A percentile compares a stretch with the other conserved stretches of the same genome.
Evolutionary conservation across 768 basidiomycete genomes (phyloP).

Genomic region (Tricholoma sp.): DNA sequence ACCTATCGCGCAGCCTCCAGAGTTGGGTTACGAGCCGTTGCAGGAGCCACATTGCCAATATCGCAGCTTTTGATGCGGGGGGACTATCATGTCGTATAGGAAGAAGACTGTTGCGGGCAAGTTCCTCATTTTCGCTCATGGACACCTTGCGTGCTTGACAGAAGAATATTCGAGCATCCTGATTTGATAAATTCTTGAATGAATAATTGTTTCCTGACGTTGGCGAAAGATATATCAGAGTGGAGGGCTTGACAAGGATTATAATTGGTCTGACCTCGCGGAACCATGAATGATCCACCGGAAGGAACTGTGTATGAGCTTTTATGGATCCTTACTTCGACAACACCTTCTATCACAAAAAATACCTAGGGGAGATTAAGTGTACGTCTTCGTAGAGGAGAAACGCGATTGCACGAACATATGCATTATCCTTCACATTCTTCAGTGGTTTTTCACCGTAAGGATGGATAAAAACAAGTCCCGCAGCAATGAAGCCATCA

Average conservation of each 20-base stretch:
- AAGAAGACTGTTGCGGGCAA: constrained; percentile 1
- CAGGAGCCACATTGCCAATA: constrained; percentile 15
- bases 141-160: constrained; percentile 68
- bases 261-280: constrained; percentile 57
- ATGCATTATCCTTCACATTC: constrained; percentile 89
- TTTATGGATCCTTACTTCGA: constrained; percentile 79
- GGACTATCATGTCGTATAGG: constrained; percentile 5
- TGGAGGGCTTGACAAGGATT: not conserved
- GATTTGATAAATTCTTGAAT: constrained; percentile 81
- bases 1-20: constrained; percentile 5
- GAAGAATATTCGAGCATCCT: constrained; percentile 85
- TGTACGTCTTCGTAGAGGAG: not conserved
- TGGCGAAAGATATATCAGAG: not conserved
- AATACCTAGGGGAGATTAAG: constrained; percentile 31
- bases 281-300: constrained; percentile 87
- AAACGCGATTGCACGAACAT: constrained; percentile 44
- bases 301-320: constrained; percentile 72
- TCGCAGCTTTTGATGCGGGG: constrained; percentile 12
- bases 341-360: constrained; percentile 81
- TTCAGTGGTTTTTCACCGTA: constrained; percentile 82
- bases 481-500: constrained; percentile 86
- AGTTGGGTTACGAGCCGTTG: constrained; percentile 9
- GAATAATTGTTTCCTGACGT: constrained; percentile 80
- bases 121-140: not conserved
- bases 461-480: constrained; percentile 79